phyloP scores from a whole-genome alignment of 2,329 filamentous ascomycete genomes.

The Zopfia rhizophila region DNA sequence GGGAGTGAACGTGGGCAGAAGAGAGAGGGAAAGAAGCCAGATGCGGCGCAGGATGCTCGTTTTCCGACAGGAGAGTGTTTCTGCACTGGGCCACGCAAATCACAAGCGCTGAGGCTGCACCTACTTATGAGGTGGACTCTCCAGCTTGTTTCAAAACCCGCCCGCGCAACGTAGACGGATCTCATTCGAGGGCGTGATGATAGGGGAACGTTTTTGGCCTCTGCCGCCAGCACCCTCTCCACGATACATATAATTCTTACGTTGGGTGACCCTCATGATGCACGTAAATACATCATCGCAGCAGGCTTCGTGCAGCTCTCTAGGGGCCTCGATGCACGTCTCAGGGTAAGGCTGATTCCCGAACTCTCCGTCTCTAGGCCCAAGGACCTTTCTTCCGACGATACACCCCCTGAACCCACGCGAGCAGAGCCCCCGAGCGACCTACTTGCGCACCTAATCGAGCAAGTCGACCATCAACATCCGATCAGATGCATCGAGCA shows the following conservation, averaged over 20 bases:
- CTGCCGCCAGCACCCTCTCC: conserved; percentile 11
- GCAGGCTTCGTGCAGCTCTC: conserved; percentile 28
- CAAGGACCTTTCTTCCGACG: conserved; percentile 13
- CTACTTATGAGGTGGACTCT: conserved; percentile 36
- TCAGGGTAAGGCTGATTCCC: conserved; percentile 25
- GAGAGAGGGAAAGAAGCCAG: conserved; percentile 22
- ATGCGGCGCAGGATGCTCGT: no score
- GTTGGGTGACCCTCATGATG: conserved; percentile 15
- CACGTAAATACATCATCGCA: conserved; percentile 25
- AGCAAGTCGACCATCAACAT: conserved; percentile 11
- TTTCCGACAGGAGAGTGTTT: no score
- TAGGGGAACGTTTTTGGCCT: conserved; percentile 5
- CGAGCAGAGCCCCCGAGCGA: conserved; percentile 26
- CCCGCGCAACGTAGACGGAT: conserved; percentile 33
- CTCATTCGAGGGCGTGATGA: conserved; percentile 38
- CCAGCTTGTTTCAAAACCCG: conserved; percentile 41
- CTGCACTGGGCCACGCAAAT: background rate
- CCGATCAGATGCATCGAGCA: conserved; percentile 8
- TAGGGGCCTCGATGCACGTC: conserved; percentile 12
- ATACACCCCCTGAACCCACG: conserved; percentile 34
- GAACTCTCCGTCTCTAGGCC: conserved; percentile 13
- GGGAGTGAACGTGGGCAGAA: conserved; percentile 28
- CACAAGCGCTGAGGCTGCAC: conserved; percentile 43
- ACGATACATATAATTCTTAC: conserved; percentile 21
- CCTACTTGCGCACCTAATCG: conserved; percentile 19